Evolutionary conservation across 176 grass and related monocot species (phyloP).

Genomic region (Zoysia japonica): DNA sequence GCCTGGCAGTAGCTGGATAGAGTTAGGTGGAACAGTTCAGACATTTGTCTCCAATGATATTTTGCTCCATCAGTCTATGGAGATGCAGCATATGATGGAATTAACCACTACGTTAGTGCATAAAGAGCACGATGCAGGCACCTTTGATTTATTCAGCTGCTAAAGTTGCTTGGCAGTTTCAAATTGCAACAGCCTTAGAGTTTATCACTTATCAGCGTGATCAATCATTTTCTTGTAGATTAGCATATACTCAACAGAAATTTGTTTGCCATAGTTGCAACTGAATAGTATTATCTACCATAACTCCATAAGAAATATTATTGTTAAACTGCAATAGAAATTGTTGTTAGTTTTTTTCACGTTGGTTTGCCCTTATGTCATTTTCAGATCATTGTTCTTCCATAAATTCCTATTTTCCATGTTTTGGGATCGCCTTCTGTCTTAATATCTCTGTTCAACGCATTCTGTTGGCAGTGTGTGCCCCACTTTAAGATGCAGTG

Average conservation of each 20-base stretch:
- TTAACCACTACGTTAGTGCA: conserved; percentile 17
- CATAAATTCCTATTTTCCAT: too few relatives aligned
- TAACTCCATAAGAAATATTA: too few relatives aligned
- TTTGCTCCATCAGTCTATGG: conserved; percentile 32
- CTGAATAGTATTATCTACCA: too few relatives aligned
- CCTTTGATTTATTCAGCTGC: conserved; percentile 9
- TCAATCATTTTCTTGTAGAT: background rate
- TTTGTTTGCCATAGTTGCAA: too few relatives aligned
- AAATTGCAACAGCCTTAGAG: background rate
- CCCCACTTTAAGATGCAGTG: conserved; percentile 80
- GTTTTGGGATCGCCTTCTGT: background rate
- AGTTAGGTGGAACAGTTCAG: conserved; percentile 48
- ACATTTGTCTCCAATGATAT: conserved; percentile 69
- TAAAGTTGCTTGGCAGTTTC: background rate
- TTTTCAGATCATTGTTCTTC: too few relatives aligned
- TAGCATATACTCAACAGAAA: too few relatives aligned
- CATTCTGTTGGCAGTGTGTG: conserved; percentile 56
- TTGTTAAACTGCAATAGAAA: too few relatives aligned
- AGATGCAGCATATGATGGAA: conserved; percentile 54
- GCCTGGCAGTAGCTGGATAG: conserved; percentile 77
- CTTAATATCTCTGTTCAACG: conserved; percentile 9
- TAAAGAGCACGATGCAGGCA: conserved; percentile 7
- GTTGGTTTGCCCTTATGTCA: too few relatives aligned
- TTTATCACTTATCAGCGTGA: background rate
- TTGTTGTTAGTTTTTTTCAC: too few relatives aligned